Evolutionary conservation across 2,329 filamentous ascomycete species (phyloP).

Genomic region (Biscogniauxia sp.): DNA sequence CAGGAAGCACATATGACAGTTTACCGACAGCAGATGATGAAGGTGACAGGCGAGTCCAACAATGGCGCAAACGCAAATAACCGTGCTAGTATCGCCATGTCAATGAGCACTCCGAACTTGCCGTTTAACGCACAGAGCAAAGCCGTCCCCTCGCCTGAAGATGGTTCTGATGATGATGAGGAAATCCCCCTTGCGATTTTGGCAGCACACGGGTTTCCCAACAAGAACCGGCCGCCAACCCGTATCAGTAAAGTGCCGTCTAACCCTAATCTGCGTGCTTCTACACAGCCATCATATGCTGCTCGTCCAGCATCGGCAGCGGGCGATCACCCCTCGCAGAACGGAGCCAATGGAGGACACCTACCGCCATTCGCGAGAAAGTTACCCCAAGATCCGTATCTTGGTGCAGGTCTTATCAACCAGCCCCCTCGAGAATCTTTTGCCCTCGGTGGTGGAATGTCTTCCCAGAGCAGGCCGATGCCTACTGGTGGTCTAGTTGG

Average conservation of each 20-base stretch:
- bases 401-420: slow-evolving; percentile 73
- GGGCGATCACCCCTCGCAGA: slow-evolving; percentile 44
- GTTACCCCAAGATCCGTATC: slow-evolving; percentile 81
- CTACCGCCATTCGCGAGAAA: slow-evolving; percentile 81
- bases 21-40: slow-evolving; percentile 95
- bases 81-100: slow-evolving; percentile 55
- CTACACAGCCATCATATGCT: slow-evolving; percentile 43
- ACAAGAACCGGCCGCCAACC: slow-evolving; percentile 71
- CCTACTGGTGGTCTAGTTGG: slow-evolving; percentile 80
- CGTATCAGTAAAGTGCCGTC: slow-evolving; percentile 63
- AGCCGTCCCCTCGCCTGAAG: slow-evolving; percentile 40
- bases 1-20: slow-evolving; percentile 88
- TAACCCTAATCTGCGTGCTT: slow-evolving; percentile 68
- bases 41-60: slow-evolving; percentile 74
- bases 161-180: slow-evolving; percentile 76
- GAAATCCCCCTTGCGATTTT: slow-evolving; percentile 84
- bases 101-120: slow-evolving; percentile 63
- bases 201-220: slow-evolving; percentile 84
- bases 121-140: slow-evolving; percentile 33
- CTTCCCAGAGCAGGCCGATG: slow-evolving; percentile 39
- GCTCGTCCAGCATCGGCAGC: slow-evolving; percentile 56
- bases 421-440: slow-evolving; percentile 72
- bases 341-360: slow-evolving; percentile 39
- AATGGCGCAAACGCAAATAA: slow-evolving; percentile 42
- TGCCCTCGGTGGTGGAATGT: slow-evolving; percentile 59